Base-by-base conservation (phyloP, 2,329 filamentous ascomycete species). In the Ascochyta viciae-villosae region DNA sequence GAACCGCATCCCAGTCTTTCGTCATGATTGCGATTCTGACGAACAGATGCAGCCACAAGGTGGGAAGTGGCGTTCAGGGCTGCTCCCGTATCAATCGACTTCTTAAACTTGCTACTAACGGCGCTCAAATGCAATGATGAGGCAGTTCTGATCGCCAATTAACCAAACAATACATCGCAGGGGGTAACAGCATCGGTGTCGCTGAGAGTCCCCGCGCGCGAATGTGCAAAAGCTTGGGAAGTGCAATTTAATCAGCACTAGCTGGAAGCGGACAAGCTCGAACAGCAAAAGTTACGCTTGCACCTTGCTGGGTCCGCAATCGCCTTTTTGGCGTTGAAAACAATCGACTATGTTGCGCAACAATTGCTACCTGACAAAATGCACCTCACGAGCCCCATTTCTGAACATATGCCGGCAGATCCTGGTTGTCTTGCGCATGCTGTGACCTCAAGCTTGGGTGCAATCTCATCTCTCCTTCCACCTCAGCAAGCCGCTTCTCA, bases 1-100 rank as follows among this genome's bases (percentile, higher is more conserved):
- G 65, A 6, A 72, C 65, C 3, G 54, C 27, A 33, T 67, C 64
- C 68, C 68, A 72, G 26, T 71, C 67, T 58, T 74, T 73, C 10
- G 70, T 74, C 69, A 74, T 74, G 9, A 34, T 62, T n/a, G 16
- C 29, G 31, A 24, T n/a, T 16, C 23, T 15, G 23, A 13, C 13
- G 34, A 29, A 37, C 6, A 19, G 31, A 34, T 8, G 31, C 31
- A 29, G 27, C 27, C 10, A 9, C 9, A 9, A 10, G 27, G 7
- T 29, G 29, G 12, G 12, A 31, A 13, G 29, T 5, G 9, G 29
- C 29, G 12, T 31, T 12, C 10, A 12, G 29, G 13, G 29, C 29
- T 13, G 29, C 29, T 31, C 6, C 10, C 13, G 29, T 13, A 12
- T 5, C 12, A 13, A 10, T 10, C 13, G 12, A 13, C 29, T 19